A percentile compares a stretch with the other conserved stretches of the same genome.
phyloP scores from a whole-genome alignment of 371 early-diverging fungal genomes.

The Lichtheimia ornata region DNA sequence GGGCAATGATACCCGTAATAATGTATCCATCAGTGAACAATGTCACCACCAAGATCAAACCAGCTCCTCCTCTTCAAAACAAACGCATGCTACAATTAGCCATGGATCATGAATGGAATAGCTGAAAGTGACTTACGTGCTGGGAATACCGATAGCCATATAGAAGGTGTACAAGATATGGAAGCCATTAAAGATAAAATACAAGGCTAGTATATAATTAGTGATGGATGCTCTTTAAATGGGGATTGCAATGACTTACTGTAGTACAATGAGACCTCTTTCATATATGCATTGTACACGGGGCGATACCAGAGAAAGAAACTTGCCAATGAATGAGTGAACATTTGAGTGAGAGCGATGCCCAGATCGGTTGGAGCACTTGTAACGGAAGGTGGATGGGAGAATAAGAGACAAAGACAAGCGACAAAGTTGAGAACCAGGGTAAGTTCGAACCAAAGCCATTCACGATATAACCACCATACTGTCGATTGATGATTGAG shows the following conservation, averaged over 20 bases:
- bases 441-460: constrained; percentile 76
- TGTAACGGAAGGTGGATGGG: constrained; percentile 65
- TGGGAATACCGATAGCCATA: constrained; percentile 85
- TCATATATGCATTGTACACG: constrained; percentile 87
- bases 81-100: too few species aligned
- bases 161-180: constrained; percentile 81
- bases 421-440: constrained; percentile 79
- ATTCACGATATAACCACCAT: constrained; percentile 70
- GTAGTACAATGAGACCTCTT: constrained; percentile 84
- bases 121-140: constrained; percentile 45
- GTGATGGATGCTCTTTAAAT: neutral
- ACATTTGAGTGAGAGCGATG: constrained; percentile 74
- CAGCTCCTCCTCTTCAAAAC: constrained; percentile 75
- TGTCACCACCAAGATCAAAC: constrained; percentile 77
- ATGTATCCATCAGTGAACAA: constrained; percentile 70
- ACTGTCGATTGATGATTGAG: constrained; percentile 64
- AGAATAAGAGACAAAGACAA: constrained; percentile 71
- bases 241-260: constrained; percentile 47
- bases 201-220: constrained; percentile 55
- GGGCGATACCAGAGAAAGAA: constrained; percentile 92
- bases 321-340: constrained; percentile 75
- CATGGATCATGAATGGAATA: too few species aligned
- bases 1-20: constrained; percentile 68
- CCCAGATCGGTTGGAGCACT: constrained; percentile 79
- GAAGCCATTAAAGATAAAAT: constrained; percentile 84